Percentiles rank a stretch among this genome's conserved stretches.
Conservation (phyloP, 163 green algal species). For the Scenedesmus sp. region DNA sequence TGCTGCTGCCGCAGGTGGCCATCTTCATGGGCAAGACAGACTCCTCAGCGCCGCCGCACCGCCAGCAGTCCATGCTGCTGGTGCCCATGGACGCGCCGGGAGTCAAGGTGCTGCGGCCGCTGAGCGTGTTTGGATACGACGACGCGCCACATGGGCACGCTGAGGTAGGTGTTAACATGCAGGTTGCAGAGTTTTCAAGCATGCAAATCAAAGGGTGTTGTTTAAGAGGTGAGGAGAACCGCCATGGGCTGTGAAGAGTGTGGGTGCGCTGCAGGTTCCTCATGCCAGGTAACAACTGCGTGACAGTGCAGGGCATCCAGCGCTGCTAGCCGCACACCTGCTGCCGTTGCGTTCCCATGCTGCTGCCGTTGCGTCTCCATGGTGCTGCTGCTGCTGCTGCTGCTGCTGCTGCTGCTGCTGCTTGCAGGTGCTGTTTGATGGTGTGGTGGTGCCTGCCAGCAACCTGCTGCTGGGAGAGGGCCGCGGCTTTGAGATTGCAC, state of each 20-base stretch:
- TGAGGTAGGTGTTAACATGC: slow-evolving; percentile 70
- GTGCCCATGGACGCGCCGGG: slow-evolving; percentile 87
- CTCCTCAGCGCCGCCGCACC: slow-evolving; percentile 70
- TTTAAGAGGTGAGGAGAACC: too few species aligned
- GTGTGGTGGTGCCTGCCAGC: slow-evolving; percentile 76
- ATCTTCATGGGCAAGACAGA: slow-evolving; percentile 99
- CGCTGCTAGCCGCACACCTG: too few species aligned
- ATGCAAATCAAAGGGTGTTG: too few species aligned
- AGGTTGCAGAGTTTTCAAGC: background rate
- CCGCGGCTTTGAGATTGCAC: slow-evolving; percentile 98
- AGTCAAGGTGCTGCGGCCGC: slow-evolving; percentile 80
- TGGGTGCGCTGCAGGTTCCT: too few species aligned
- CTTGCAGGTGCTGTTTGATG: slow-evolving; percentile 78
- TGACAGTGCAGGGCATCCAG: background rate
- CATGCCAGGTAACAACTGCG: too few species aligned
- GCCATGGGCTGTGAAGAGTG: too few species aligned
- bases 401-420: background rate
- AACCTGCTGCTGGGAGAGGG: slow-evolving; percentile 92
- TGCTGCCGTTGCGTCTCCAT: background rate
- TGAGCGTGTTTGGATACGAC: slow-evolving; percentile 95
- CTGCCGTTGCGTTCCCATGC: background rate
- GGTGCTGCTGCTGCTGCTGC: background rate
- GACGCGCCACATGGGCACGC: slow-evolving; percentile 97
- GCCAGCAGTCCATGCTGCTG: slow-evolving; percentile 96
- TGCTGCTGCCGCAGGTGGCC: slow-evolving; percentile 51